Evolutionary conservation across 306 rosid species (phyloP).

Genomic region (Elaeagnus macrophylla): DNA sequence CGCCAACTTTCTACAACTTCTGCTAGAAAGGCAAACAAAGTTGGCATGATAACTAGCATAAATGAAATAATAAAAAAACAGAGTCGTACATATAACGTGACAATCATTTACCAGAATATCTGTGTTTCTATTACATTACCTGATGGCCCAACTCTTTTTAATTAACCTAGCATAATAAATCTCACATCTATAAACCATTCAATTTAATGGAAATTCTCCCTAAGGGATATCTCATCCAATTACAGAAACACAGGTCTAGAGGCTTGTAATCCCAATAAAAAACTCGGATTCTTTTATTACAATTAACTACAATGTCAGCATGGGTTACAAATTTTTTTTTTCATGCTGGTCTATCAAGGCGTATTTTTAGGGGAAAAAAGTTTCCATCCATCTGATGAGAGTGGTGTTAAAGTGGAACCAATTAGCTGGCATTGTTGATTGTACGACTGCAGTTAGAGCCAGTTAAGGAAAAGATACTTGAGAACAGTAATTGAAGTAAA

Average conservation of each 20-base stretch:
- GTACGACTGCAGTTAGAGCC: no score
- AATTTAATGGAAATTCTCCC: no score
- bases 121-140: neutral
- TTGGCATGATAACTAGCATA: slow-evolving; percentile 10
- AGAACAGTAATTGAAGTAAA: neutral
- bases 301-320: no score
- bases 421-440: no score
- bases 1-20: slow-evolving; percentile 80
- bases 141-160: neutral
- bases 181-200: no score
- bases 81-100: neutral
- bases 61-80: slow-evolving; percentile 1
- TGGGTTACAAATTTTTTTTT: no score
- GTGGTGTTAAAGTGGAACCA: neutral
- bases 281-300: no score
- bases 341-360: neutral
- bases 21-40: slow-evolving; percentile 20
- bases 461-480: neutral
- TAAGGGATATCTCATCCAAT: no score
- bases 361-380: neutral
- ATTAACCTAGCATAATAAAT: no score
- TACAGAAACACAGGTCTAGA: no score
- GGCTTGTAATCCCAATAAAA: no score
- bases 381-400: neutral
- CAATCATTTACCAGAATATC: neutral